A percentile compares a stretch with the other conserved stretches of the same genome.
These are phyloP conservation scores for Cenchrus fungigraminus DNA, from an alignment of 176 grass and related monocot species.

Conservation along the genomic window DNA sequence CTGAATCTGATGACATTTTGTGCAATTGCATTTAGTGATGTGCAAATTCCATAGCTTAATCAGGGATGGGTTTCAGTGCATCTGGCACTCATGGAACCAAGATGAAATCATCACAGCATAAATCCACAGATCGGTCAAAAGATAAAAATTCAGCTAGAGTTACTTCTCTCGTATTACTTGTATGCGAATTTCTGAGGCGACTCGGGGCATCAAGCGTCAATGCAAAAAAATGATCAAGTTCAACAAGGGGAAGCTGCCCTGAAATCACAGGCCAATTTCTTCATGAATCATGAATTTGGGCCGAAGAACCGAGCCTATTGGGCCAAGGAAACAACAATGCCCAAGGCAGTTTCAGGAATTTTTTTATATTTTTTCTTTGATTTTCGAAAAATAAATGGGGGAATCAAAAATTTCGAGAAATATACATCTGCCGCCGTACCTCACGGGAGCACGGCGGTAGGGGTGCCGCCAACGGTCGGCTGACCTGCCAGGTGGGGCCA, in stretches of 20 bases:
- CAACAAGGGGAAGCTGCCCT: neutral
- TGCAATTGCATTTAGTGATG: neutral
- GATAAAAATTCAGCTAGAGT: neutral
- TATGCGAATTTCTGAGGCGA: no score
- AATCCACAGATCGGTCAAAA: neutral
- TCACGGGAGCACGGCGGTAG: no score
- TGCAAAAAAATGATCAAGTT: neutral
- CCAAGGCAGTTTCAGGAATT: neutral
- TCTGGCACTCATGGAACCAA: no score
- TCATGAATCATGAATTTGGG: neutral
- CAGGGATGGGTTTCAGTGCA: neutral
- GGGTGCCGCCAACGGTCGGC: no score
- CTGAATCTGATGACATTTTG: neutral
- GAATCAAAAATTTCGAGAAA: no score
- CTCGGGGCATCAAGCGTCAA: neutral
- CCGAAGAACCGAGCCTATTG: neutral
- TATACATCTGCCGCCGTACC: no score
- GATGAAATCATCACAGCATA: no score
- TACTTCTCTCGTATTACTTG: no score
- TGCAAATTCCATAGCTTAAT: neutral
- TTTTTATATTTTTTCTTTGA: neutral
- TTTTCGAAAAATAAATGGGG: no score
- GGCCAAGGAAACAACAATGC: neutral
- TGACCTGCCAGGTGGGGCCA: no score
- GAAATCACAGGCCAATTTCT: constrained; percentile 17